These are phyloP conservation scores for Haemoproteus tartakovskyi DNA, from an alignment of 169 alveolate species.

Conservation along the genomic window DNA sequence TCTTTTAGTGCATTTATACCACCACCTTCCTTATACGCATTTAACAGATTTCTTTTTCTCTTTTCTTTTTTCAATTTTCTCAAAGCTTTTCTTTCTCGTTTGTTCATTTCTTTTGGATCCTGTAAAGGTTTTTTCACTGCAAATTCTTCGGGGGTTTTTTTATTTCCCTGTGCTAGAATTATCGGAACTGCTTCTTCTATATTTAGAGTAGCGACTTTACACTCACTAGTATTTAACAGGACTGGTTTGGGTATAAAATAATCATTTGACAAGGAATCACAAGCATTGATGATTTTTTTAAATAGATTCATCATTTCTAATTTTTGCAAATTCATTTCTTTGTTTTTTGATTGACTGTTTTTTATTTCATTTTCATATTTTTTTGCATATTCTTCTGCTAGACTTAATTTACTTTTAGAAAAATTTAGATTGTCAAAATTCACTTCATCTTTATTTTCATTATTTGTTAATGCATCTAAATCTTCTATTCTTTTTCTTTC, in stretches of 20 bases:
- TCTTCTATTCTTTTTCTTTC: conserved; percentile 71
- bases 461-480: conserved; percentile 37
- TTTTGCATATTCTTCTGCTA: conserved; percentile 79
- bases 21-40: conserved; percentile 3
- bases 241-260: conserved; percentile 72
- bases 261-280: conserved; percentile 77
- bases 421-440: conserved; percentile 73
- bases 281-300: conserved; percentile 72
- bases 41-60: conserved; percentile 17
- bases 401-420: conserved; percentile 72
- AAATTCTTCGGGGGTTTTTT: conserved; percentile 32
- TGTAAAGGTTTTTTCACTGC: conserved; percentile 8
- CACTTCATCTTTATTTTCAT: conserved; percentile 39
- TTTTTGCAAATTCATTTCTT: conserved; percentile 64
- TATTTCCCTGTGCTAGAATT: conserved; percentile 18
- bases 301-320: conserved; percentile 70
- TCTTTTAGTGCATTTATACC: conserved; percentile 19
- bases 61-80: conserved; percentile 28
- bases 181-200: conserved; percentile 40
- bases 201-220: conserved; percentile 11
- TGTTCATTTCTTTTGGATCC: conserved; percentile 4
- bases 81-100: conserved; percentile 27
- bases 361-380: conserved; percentile 72
- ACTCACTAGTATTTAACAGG: conserved; percentile 3
- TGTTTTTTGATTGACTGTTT: conserved; percentile 66